Base-by-base conservation (phyloP, 805 yeast genomes). In the Lipomyces starkeyi region DNA sequence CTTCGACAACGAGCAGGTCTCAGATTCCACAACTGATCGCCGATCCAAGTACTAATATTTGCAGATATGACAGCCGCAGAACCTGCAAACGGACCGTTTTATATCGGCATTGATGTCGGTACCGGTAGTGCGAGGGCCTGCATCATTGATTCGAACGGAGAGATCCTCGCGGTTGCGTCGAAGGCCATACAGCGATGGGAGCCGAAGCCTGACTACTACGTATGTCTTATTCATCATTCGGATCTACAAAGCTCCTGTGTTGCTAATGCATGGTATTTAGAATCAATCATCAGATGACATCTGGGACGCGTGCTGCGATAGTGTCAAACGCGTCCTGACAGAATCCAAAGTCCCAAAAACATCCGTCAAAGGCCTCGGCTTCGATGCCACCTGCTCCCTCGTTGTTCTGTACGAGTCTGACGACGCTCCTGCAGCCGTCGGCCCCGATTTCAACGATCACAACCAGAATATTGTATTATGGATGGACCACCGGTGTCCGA, bases 41-140 rank as follows among this genome's bases (percentile, higher is more conserved):
- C 32, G 32, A 29, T 29, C 32, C 32, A 29, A 29, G 32, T 5
- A 29, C 32, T 7, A 5, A 5, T 7, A 35, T 35, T 35, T 35
- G 4, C 3, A n/a, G 49, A 43, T 13, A 43, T 43, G 49, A 43
- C 49, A 8, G 49, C 49, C 49, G 9, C 49, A n/a, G 49, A 43
- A 43, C 49, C 49, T 43, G 22, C 32, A 29, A 61, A 61, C 59
- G 71, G 68, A 7, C 71, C 73, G 9, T 84, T 82, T 78, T 91
- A 87, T 75, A 85, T 91, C 64, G 97, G 97, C 63, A 93, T 91
- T 7, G 97, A 91, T 76, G 96, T 95, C 32, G 99, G 99, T n/a
- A 93, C 98, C 0, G 99, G 98, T 17, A 91, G 97, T 1, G 98
- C 97, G 5, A 84, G 99, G 71, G 98, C 98, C 4, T 94, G 97